These are phyloP conservation scores for Saccharum hybrid DNA, from an alignment of 202 grass and related monocot genomes.

Conservation along the genomic window DNA sequence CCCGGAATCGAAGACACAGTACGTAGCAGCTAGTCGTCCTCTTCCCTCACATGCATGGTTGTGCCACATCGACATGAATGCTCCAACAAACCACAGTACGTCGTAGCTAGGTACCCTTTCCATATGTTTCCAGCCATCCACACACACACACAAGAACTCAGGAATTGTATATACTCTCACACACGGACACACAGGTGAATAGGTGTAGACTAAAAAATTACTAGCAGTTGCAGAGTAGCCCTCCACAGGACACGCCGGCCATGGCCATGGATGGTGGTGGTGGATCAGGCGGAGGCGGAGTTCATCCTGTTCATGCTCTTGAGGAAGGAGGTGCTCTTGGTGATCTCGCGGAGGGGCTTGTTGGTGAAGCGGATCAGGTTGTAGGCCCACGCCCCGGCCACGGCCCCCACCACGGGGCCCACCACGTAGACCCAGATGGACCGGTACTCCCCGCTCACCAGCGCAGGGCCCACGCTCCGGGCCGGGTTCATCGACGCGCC, in stretches of 20 bases:
- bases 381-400: slow-evolving; percentile 87
- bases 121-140: not conserved
- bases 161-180: not conserved
- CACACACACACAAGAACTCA: not conserved
- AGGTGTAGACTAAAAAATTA: too few species aligned
- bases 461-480: slow-evolving; percentile 68
- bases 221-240: not conserved
- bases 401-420: slow-evolving; percentile 62
- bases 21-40: not conserved
- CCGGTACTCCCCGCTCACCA: slow-evolving; percentile 58
- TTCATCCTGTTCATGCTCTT: slow-evolving; percentile 69
- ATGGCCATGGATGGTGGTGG: too few species aligned
- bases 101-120: not conserved
- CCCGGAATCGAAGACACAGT: not conserved
- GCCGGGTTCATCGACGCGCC: slow-evolving; percentile 96
- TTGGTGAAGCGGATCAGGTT: slow-evolving; percentile 99
- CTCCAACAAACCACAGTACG: not conserved
- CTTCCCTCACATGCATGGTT: not conserved
- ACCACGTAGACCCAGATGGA: slow-evolving; percentile 90
- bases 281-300: slow-evolving; percentile 1
- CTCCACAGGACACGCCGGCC: not conserved
- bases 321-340: slow-evolving; percentile 84
- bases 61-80: not conserved
- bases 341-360: slow-evolving; percentile 91
- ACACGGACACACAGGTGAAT: too few species aligned